Evolutionary conservation across 345 rosid genomes (phyloP), one percentile per base, ranked within the genome.

Genomic region (Salix viminalis): DNA sequence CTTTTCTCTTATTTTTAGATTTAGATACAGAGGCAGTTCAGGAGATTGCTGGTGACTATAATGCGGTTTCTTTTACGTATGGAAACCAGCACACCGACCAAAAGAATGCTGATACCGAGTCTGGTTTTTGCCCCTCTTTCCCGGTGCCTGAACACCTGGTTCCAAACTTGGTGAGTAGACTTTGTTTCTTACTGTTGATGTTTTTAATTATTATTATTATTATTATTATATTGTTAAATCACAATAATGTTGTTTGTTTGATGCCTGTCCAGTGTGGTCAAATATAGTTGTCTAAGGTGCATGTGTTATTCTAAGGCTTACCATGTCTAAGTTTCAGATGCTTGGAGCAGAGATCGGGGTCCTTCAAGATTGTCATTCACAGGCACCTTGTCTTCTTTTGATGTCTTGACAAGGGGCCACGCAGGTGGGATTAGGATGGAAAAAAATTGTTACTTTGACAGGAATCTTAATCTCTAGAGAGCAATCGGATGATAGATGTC

Each of bases 271-370:
- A 84, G 81, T 77, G 86, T 82, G 94, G 89, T 83, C 82, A 81
- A 79, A 70, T 62, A 85, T 86, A 89, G 86, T 81, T 90, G 87
- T 83, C 86, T 84, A 86, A 88, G 87, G 90, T 88, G 93, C 93
- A 85, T 87, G 79, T 91, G 91, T 91, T 87, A 73, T 91, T 91
- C 98, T 96, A 90, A 96, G 98, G 99, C 90, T 90, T 89, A 93
- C 84, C 79, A 89, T 96, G 96, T 96, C 98, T 88, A 93, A 95
- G 99, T 96, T 96, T 91, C 99, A 96, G 99, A 96, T 96, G 86
- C 94, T 90, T 75, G 99, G 94, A 83, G 98, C 91, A 90, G 92
- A 78, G 90, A 86, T 82, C 90, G 75, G 87, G 76, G 91, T 89
- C 91, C 91, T 83, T 87, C 84, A 79, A 86, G 90, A 89, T 87